A percentile compares a stretch with the other conserved stretches of the same genome.
Evolutionary conservation across 1,284 basidiomycete species (phyloP).

Genomic region (Malassezia slooffiae): DNA sequence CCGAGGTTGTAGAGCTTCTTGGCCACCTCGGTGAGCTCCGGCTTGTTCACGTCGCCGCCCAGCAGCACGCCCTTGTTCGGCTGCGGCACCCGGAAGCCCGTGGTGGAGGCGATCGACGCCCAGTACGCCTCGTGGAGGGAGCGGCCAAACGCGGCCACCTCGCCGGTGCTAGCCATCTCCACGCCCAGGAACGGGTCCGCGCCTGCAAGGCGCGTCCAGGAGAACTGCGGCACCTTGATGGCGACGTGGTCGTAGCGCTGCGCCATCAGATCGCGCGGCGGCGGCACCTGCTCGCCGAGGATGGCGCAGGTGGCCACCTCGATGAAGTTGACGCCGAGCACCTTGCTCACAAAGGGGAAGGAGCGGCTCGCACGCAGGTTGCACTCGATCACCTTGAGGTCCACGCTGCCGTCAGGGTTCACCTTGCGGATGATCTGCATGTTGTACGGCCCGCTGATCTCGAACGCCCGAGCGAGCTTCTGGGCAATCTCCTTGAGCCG

Average conservation of each 20-base stretch:
- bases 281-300: conserved; percentile 75
- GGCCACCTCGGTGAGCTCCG: conserved; percentile 69
- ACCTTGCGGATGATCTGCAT: conserved; percentile 97
- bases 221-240: conserved; percentile 97
- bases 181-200: conserved; percentile 61
- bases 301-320: conserved; percentile 89
- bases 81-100: conserved; percentile 76
- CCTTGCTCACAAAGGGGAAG: conserved; percentile 99
- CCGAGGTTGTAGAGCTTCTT: conserved; percentile 56
- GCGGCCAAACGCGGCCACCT: conserved; percentile 92
- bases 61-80: conserved; percentile 69
- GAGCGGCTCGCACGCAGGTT: conserved; percentile 93
- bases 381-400: conserved; percentile 95
- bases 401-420: conserved; percentile 53
- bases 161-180: conserved; percentile 98
- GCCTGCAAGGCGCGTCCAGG: conserved; percentile 83
- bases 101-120: conserved; percentile 76
- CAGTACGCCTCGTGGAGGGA: conserved; percentile 95
- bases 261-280: conserved; percentile 85
- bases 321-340: conserved; percentile 91
- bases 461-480: conserved; percentile 86
- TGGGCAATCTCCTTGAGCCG: conserved; percentile 82
- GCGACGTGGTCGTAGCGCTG: conserved; percentile 81
- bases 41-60: conserved; percentile 70
- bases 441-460: conserved; percentile 96